Conservation (phyloP, 192 early-diverging fungal genomes). For the Bifiguratus adelaidae region DNA sequence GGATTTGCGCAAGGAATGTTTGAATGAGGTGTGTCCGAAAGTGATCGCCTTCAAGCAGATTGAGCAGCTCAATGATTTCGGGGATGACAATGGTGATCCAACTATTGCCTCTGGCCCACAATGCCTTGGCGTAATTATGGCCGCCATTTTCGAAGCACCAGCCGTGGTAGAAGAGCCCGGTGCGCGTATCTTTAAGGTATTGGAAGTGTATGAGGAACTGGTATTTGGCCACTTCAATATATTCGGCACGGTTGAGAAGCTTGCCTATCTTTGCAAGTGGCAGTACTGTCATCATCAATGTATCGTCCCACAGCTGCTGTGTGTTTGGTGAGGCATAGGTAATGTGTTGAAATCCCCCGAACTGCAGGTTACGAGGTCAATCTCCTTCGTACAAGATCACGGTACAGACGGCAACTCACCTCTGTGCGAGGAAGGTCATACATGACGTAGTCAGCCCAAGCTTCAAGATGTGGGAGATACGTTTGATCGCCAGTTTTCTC, state of each 20-base stretch:
- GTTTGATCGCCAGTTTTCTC: constrained; percentile 6
- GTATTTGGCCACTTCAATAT: constrained; percentile 8
- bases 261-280: constrained; percentile 9
- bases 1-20: constrained; percentile 1
- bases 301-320: constrained; percentile 9
- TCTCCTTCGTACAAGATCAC: too few relatives aligned
- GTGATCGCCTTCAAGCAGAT: background rate
- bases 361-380: too few relatives aligned
- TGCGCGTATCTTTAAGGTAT: constrained; percentile 4
- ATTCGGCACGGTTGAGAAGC: constrained; percentile 3
- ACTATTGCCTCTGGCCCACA: constrained; percentile 13
- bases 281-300: constrained; percentile 11
- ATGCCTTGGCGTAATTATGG: constrained; percentile 8
- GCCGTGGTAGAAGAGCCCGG: constrained; percentile 9
- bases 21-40: constrained; percentile 5
- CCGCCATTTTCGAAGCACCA: constrained; percentile 5
- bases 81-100: constrained; percentile 13
- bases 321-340: constrained; percentile 3
- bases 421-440: constrained; percentile 5
- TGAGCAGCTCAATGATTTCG: constrained; percentile 9
- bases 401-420: too few relatives aligned
- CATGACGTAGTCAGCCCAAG: constrained; percentile 12
- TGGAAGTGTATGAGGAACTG: constrained; percentile 9
- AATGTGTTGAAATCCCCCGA: constrained; percentile 9
- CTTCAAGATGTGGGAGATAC: constrained; percentile 2